Evolutionary conservation across 768 basidiomycete genomes (phyloP).

Genomic region (Lentinula sp.): DNA sequence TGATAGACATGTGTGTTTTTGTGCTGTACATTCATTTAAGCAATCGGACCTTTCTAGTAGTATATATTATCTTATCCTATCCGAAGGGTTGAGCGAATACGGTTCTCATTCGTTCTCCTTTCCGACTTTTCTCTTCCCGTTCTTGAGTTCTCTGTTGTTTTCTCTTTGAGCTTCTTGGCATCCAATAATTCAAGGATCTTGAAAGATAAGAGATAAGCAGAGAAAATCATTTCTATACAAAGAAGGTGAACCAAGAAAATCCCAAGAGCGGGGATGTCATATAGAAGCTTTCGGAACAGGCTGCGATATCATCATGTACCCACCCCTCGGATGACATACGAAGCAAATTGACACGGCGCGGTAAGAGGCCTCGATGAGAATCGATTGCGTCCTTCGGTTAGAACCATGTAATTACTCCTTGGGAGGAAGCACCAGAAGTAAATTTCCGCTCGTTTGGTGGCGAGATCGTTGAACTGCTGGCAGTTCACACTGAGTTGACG

Average conservation of each 20-base stretch:
- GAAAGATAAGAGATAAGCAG: not conserved
- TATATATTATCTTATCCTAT: too few species aligned
- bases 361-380: not conserved
- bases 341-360: not conserved
- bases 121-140: not conserved
- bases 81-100: too few species aligned
- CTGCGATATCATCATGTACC: not conserved
- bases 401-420: too few species aligned
- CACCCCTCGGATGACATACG: not conserved
- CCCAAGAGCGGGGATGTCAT: not conserved
- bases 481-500: not conserved
- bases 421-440: too few species aligned
- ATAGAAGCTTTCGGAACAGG: not conserved
- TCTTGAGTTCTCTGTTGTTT: not conserved
- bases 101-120: not conserved
- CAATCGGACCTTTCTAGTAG: too few species aligned
- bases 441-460: too few species aligned
- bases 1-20: too few species aligned
- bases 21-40: too few species aligned
- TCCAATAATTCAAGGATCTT: not conserved
- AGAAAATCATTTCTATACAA: not conserved
- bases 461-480: too few species aligned
- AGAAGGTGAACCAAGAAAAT: not conserved
- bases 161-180: too few species aligned
- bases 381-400: too few species aligned